Conservation (phyloP, 805 yeast genomes). For the Maudiozyma turicensis region DNA sequence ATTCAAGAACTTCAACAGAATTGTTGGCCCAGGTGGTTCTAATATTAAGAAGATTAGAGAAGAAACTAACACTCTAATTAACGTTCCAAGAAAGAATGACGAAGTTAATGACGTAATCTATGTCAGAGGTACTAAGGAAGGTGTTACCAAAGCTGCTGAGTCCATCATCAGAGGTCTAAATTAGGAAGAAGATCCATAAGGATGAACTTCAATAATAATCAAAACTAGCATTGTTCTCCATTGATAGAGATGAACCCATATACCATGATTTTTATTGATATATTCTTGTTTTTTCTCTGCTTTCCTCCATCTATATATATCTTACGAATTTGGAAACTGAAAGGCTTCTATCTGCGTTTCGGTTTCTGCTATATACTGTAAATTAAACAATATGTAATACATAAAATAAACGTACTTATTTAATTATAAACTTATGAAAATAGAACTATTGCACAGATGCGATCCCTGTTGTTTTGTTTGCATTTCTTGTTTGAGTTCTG, state of each 20-base stretch:
- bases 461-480: too few species aligned
- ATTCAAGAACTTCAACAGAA: constrained; percentile 43
- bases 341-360: too few species aligned
- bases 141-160: constrained; percentile 42
- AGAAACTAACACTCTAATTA: constrained; percentile 46
- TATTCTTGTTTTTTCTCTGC: too few species aligned
- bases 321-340: too few species aligned
- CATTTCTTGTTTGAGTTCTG: too few species aligned
- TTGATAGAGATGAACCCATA: not conserved
- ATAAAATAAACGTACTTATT: too few species aligned
- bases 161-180: constrained; percentile 26
- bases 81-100: constrained; percentile 53
- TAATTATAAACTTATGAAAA: too few species aligned
- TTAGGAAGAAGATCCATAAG: not conserved
- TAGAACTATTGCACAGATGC: too few species aligned
- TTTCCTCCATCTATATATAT: too few species aligned
- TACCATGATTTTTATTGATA: not conserved
- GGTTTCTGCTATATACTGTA: too few species aligned
- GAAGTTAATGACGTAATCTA: constrained; percentile 43
- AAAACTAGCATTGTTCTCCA: not conserved
- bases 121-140: constrained; percentile 50
- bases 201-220: not conserved
- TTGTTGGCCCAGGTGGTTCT: constrained; percentile 72
- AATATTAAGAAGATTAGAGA: constrained; percentile 53
- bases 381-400: too few species aligned